These are phyloP conservation scores for Colletotrichum endophyticum DNA, from an alignment of 2,329 filamentous ascomycete genomes.

Conservation along the genomic window DNA sequence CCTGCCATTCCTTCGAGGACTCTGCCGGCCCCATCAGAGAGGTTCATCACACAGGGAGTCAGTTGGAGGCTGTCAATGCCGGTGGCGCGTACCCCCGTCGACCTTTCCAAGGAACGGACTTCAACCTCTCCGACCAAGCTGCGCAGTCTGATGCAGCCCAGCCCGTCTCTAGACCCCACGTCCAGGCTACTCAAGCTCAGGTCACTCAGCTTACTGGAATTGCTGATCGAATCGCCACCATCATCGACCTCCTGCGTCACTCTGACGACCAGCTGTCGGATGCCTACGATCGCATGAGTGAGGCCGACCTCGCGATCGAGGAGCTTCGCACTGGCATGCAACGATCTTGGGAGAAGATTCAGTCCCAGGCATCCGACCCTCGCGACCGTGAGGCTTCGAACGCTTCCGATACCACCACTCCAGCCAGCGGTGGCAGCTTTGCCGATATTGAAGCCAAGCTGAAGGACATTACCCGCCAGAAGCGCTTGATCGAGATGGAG, in stretches of 20 bases:
- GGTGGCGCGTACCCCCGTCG: background rate
- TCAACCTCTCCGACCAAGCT: background rate
- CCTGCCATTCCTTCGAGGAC: background rate
- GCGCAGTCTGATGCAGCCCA: background rate
- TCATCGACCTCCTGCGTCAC: background rate
- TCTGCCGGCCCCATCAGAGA: background rate
- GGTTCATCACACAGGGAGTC: background rate
- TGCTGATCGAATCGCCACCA: background rate
- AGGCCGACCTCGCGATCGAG: background rate
- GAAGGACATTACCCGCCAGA: background rate
- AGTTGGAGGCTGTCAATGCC: background rate
- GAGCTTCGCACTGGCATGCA: background rate
- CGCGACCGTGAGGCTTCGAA: background rate
- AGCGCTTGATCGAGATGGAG: background rate
- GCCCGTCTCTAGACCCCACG: background rate
- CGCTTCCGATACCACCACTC: background rate
- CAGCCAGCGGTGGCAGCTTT: background rate
- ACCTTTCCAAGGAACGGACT: background rate
- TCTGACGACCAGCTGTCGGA: background rate
- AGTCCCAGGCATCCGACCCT: background rate
- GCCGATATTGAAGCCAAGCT: background rate
- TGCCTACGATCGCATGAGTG: background rate
- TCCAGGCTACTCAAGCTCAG: background rate
- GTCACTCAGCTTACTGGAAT: background rate
- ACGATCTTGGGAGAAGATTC: background rate